Conservation (phyloP, 129 eudicot genomes). For the Deinandra increscens region DNA sequence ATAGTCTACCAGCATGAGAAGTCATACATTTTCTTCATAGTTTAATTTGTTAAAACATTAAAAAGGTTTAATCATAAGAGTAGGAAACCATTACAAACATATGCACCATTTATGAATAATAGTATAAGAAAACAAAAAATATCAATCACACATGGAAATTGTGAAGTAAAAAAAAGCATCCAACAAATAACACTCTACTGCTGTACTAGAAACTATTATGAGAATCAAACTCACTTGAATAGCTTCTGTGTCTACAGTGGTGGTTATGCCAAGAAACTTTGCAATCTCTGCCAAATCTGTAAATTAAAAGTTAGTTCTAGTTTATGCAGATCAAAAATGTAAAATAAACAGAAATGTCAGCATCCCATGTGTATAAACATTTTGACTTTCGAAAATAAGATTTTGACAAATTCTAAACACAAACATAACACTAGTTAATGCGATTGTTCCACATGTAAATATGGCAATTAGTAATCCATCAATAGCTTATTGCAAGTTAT, state of each 20-base stretch:
- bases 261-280: conserved; percentile 89
- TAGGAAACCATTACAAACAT: background rate
- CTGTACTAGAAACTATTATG: background rate
- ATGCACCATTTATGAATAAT: background rate
- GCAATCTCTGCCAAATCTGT: conserved; percentile 98
- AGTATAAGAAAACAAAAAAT: background rate
- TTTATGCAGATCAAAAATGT: conserved; percentile 4
- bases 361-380: background rate
- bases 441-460: conserved; percentile 6
- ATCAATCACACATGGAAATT: background rate
- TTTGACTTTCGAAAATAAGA: background rate
- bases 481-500: conserved; percentile 1
- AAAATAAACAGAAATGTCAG: background rate
- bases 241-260: conserved; percentile 76
- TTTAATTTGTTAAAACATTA: too few species aligned
- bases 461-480: background rate
- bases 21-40: background rate
- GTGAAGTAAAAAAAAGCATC: conserved; percentile 21
- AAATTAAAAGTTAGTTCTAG: background rate
- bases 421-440: background rate
- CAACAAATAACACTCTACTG: background rate
- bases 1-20: background rate
- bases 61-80: background rate
- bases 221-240: conserved; percentile 69
- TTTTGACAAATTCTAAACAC: background rate